Base-by-base conservation (phyloP, 78 protist genomes). In the Chrysochromulina parva region DNA sequence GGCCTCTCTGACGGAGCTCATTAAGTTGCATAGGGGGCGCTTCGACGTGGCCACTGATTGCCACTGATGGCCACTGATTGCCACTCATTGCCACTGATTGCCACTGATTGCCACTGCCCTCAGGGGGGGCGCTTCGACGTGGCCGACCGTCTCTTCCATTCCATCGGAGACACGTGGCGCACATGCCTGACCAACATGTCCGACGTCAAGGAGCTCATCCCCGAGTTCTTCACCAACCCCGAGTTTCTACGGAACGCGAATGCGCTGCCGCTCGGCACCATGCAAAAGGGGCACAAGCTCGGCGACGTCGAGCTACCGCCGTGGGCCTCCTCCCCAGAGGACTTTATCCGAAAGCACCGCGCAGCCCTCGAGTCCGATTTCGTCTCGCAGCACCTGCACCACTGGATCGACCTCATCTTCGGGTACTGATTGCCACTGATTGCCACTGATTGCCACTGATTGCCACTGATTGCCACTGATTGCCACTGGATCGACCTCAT, bases 331-430 rank as follows among this genome's bases (percentile, higher is more conserved):
- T 5, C 28, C 16, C 28, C 71, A 9, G 71, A 65, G n/a, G 71
- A 65, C 26, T 65, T 65, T 19, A 19, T 65, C 71, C 71, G 14
- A 6, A 65, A 65, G 71, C 71, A 65, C 24, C 71, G 71, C 4
- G 28, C 14, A 60, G 95, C 95, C 50, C 85, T 93, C 48, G 95
- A 93, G 87, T 76, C 78, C 5, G 93, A 80, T 17, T 22, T 85
- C 88, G 95, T 93, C 3, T 71, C 89, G 47, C 53, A 52, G n/a
- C 80, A 50, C 22, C 85, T 93, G 66, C 89, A 93, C 81, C 67
- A 22, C 13, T 93, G 95, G 95, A 84, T 93, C 87, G 95, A 93
- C 90, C 67, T 93, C 54, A 85, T 93, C 60, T 92, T 92, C 48
- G 86, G 86, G 10, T 38, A 38, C 38, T 38, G 38, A 38, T 38